Evolutionary conservation across 2,329 filamentous ascomycete species (phyloP).

Genomic region (Colletotrichum tropicale): DNA sequence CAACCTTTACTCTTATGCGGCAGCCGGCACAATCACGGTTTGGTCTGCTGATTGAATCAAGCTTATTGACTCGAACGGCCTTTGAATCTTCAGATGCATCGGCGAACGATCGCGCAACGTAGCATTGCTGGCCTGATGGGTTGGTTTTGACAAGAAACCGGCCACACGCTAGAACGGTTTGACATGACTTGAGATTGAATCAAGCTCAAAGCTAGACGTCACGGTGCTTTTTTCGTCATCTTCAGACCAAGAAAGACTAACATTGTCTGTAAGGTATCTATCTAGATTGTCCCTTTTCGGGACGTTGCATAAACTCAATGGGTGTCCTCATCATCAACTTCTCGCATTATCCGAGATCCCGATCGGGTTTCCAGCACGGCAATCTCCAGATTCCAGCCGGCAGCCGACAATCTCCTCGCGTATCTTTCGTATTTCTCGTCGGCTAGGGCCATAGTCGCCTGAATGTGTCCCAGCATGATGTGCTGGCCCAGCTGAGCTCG

Average conservation of each 20-base stretch:
- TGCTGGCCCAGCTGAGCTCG: background rate
- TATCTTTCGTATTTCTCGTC: slow-evolving; percentile 4
- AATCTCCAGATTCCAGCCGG: slow-evolving; percentile 11
- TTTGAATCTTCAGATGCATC: background rate
- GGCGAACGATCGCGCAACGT: background rate
- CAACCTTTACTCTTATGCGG: background rate
- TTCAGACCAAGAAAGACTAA: background rate
- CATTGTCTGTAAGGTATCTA: background rate
- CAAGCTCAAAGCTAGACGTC: background rate
- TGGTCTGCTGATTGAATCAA: background rate
- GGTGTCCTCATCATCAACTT: background rate
- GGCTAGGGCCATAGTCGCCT: background rate
- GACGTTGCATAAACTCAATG: background rate
- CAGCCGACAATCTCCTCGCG: background rate
- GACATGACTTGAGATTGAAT: background rate
- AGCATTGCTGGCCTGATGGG: background rate
- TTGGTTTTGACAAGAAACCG: background rate
- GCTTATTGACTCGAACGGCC: background rate
- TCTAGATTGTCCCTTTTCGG: background rate
- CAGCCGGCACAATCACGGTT: background rate
- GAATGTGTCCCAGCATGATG: background rate
- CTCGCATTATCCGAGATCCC: slow-evolving; percentile 8
- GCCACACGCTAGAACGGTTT: background rate
- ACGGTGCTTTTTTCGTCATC: background rate
- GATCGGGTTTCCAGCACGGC: slow-evolving; percentile 9